Evolutionary conservation across 176 grass and related monocot species (phyloP).

Genomic region (Chrysopogon serrulatus): DNA sequence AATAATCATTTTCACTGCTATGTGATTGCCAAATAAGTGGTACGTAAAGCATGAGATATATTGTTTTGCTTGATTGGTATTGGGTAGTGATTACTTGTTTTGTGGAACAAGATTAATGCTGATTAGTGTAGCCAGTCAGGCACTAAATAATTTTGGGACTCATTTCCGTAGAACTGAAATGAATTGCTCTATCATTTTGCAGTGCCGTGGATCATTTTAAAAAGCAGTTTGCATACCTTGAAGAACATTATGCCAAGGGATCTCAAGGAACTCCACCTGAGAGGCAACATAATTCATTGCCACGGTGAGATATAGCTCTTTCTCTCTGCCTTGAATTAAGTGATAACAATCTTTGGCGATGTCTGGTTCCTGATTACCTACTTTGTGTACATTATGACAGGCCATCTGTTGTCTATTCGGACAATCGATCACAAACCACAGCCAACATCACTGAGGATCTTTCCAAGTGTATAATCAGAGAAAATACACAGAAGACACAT

Average conservation of each 20-base stretch:
- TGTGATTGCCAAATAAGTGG: not conserved
- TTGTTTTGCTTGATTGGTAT: not conserved
- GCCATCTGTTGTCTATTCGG: conserved; percentile 64
- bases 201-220: conserved; percentile 96
- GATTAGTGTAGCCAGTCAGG: not conserved
- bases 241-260: conserved; percentile 91
- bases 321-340: conserved; percentile 10
- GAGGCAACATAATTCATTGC: conserved; percentile 93
- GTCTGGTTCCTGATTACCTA: conserved; percentile 7
- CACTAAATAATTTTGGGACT: not conserved
- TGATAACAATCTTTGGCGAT: conserved; percentile 2
- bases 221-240: conserved; percentile 89
- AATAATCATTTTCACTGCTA: not conserved
- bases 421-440: conserved; percentile 51
- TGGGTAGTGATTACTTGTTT: not conserved
- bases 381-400: conserved; percentile 37
- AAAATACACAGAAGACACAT: conserved; percentile 47
- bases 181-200: conserved; percentile 18
- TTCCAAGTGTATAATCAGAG: conserved; percentile 79
- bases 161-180: conserved; percentile 17
- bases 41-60: not conserved
- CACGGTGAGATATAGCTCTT: conserved; percentile 46
- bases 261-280: conserved; percentile 65
- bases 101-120: not conserved
- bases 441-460: conserved; percentile 60